phyloP scores from a whole-genome alignment of 1,139 yeast genomes.

The Debaryomycetaceae sp. region DNA sequence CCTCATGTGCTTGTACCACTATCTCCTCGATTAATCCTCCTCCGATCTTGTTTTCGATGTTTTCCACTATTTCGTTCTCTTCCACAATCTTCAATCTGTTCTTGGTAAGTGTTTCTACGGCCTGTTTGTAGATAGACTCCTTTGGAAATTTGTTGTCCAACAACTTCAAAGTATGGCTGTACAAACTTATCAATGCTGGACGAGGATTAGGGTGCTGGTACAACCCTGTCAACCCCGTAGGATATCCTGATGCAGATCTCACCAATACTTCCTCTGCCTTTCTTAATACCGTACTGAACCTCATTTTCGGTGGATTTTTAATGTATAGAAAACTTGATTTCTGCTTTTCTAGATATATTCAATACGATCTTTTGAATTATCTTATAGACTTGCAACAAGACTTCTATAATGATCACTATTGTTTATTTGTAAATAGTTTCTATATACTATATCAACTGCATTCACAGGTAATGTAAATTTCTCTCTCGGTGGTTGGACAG shows the following conservation, averaged over 20 bases:
- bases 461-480: neutral
- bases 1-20: slow-evolving; percentile 80
- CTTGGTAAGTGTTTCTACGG: slow-evolving; percentile 70
- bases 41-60: slow-evolving; percentile 73
- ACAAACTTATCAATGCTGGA: slow-evolving; percentile 70
- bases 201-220: slow-evolving; percentile 82
- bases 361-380: too few species aligned
- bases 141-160: slow-evolving; percentile 63
- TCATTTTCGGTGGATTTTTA: slow-evolving; percentile 24
- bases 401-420: neutral
- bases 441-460: neutral
- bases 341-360: too few species aligned
- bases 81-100: slow-evolving; percentile 70
- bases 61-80: slow-evolving; percentile 57
- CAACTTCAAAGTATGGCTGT: slow-evolving; percentile 63
- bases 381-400: too few species aligned
- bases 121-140: slow-evolving; percentile 70
- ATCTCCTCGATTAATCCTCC: slow-evolving; percentile 84
- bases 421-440: neutral
- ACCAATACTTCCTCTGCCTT: slow-evolving; percentile 61
- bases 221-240: slow-evolving; percentile 80
- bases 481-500: slow-evolving; percentile 25
- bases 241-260: slow-evolving; percentile 63
- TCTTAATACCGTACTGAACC: slow-evolving; percentile 42
- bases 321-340: neutral